phyloP scores from a whole-genome alignment of 1,284 basidiomycete genomes.

The Ceratobasidium sp. region DNA sequence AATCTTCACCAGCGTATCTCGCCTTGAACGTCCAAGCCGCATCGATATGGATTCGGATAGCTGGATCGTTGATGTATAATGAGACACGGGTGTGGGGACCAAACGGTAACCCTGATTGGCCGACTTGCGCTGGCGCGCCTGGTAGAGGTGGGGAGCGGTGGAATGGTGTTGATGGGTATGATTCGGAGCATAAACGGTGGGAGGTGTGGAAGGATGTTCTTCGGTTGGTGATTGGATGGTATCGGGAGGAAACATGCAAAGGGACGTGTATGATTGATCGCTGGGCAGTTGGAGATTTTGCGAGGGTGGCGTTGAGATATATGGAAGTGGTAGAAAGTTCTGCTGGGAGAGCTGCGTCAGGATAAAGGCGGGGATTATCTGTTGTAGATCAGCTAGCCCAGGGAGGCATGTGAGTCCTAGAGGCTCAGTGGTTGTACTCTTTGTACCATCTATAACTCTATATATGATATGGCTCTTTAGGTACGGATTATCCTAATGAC shows the following conservation, averaged over 20 bases:
- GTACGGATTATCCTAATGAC: too few relatives aligned
- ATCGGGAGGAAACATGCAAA: conserved; percentile 26
- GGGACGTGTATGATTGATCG: too few relatives aligned
- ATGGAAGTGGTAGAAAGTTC: too few relatives aligned
- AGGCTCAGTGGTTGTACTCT: too few relatives aligned
- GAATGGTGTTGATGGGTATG: conserved; percentile 35
- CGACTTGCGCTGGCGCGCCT: conserved; percentile 10
- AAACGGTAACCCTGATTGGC: conserved; percentile 37
- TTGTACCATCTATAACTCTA: too few relatives aligned
- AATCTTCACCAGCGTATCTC: conserved; percentile 27
- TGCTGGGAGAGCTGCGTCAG: too few relatives aligned
- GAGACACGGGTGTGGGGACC: conserved; percentile 34
- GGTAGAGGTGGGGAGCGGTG: conserved; percentile 24
- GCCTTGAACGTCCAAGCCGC: conserved; percentile 24
- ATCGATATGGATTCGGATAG: conserved; percentile 4
- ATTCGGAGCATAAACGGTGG: conserved; percentile 34
- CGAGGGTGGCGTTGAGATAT: too few relatives aligned
- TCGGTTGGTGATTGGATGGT: conserved; percentile 15
- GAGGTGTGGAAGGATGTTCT: conserved; percentile 23
- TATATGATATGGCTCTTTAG: too few relatives aligned
- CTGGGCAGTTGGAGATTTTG: too few relatives aligned
- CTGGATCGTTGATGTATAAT: conserved; percentile 14
- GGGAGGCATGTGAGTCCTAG: too few relatives aligned
- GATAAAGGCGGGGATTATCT: too few relatives aligned
- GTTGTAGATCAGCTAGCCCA: too few relatives aligned